Evolutionary conservation across 129 eudicot genomes (phyloP).

Genomic region (Pulicaria dysenterica): DNA sequence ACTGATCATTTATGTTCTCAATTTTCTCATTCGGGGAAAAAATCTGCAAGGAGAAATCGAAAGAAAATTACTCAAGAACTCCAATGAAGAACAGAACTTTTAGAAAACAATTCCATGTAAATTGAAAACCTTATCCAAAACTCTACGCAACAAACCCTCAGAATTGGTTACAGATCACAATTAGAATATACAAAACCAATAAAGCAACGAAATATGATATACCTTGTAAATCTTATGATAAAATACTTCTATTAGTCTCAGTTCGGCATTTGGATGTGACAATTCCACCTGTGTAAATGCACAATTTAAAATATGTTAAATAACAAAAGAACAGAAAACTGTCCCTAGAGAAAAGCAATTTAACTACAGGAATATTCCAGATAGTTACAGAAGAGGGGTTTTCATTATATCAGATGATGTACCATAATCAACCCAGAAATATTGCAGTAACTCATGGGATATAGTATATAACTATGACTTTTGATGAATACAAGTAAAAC

Average conservation of each 20-base stretch:
- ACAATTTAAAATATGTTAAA: constrained; percentile 11
- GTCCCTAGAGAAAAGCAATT: not conserved
- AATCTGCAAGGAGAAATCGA: constrained; percentile 48
- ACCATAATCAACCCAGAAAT: not conserved
- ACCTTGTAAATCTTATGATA: constrained; percentile 98
- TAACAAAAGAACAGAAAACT: not conserved
- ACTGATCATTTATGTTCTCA: constrained; percentile 93
- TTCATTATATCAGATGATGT: not conserved
- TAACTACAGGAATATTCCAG: constrained; percentile 1
- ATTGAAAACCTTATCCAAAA: no score
- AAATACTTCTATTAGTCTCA: constrained; percentile 91
- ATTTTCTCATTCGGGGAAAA: constrained; percentile 77
- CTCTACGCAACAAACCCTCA: no score
- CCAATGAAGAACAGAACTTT: not conserved
- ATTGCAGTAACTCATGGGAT: not conserved
- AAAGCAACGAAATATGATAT: not conserved
- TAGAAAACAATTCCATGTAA: not conserved
- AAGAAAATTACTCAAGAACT: not conserved
- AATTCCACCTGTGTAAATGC: constrained; percentile 64
- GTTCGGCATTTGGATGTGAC: constrained; percentile 84
- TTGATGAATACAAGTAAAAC: not conserved
- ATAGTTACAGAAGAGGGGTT: not conserved
- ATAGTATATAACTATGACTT: not conserved
- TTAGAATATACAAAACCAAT: not conserved
- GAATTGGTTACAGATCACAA: no score